Base-by-base conservation (phyloP, 768 basidiomycete species). In the Neoboletus brunneissimus region DNA sequence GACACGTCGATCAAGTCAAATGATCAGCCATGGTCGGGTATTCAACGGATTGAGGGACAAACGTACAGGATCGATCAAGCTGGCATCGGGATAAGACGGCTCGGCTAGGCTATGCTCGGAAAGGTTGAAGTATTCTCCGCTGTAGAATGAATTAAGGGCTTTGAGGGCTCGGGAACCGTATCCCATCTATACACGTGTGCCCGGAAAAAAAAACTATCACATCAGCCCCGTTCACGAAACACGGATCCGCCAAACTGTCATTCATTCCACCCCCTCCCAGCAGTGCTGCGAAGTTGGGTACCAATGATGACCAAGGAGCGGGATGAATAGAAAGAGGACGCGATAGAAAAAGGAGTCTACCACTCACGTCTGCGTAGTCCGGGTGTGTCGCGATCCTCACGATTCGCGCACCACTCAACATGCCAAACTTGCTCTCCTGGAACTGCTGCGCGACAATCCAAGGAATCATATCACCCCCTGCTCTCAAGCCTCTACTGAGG, bases 401-500 rank as follows among this genome's bases (percentile, higher is more conserved):
- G 23, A 99, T 76, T 46, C 97, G 77, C 7, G 90, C 96, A 0
- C 97, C 97, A 40, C 91, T 94, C 60, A 99, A 75, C 73, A 83
- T 78, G 7, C 92, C 96, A 73, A 99, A 99, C 69, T 90, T 88
- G 62, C 82, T 88, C 72, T 99, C 97, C 76, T 97, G 94, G 79
- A 91, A 99, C 77, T 98, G 86, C 70, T 94, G 93, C 43, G 91
- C 86, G 45, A 99, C 77, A 25, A 97, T 77, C 96, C 97, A 99
- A 0, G 97, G 97, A 56, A 99, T 97, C 85, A 99, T 86, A 75
- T 99, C 97, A 1, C 97, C 97, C 0, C 92, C 89, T 2, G 90
- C 88, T 54, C 92, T 81, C 66, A 88, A 77, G 13, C 96, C 96
- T 42, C 94, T 80, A 32, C 86, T 83, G 15, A 98, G 67, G 27